Conservation (phyloP, 495 filamentous ascomycete species). For the Penicillium egyptiacum region DNA sequence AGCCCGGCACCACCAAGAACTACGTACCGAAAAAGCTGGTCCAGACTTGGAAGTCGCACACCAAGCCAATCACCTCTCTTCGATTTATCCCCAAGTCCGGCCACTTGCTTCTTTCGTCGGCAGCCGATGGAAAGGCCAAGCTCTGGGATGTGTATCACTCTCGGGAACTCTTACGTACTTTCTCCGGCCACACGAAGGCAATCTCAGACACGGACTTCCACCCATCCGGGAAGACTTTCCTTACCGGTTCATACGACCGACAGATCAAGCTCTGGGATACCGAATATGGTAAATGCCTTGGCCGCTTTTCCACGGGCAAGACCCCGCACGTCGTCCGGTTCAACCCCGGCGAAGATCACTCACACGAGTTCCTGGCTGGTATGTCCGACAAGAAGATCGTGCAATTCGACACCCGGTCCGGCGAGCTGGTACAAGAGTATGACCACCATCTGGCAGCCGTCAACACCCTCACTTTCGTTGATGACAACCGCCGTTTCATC, state of each 20-base stretch:
- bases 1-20: constrained; percentile 74
- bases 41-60: constrained; percentile 85
- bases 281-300: constrained; percentile 84
- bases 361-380: constrained; percentile 90
- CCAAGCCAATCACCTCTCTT: constrained; percentile 79
- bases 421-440: constrained; percentile 92
- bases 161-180: constrained; percentile 83
- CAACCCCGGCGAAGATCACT: constrained; percentile 74
- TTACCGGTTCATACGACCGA: constrained; percentile 89
- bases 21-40: constrained; percentile 91
- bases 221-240: constrained; percentile 75
- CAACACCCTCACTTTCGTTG: constrained; percentile 96
- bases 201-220: constrained; percentile 91
- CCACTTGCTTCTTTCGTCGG: constrained; percentile 82
- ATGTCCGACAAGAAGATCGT: constrained; percentile 99
- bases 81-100: constrained; percentile 85
- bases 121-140: constrained; percentile 86
- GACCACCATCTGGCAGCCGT: constrained; percentile 96
- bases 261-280: constrained; percentile 98
- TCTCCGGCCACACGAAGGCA: constrained; percentile 84
- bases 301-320: constrained; percentile 86
- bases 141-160: constrained; percentile 94
- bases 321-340: constrained; percentile 94
- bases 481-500: constrained; percentile 93
- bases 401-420: constrained; percentile 87